Conservation (phyloP, 441 rosid species). For the Gossypium gossypioides region DNA sequence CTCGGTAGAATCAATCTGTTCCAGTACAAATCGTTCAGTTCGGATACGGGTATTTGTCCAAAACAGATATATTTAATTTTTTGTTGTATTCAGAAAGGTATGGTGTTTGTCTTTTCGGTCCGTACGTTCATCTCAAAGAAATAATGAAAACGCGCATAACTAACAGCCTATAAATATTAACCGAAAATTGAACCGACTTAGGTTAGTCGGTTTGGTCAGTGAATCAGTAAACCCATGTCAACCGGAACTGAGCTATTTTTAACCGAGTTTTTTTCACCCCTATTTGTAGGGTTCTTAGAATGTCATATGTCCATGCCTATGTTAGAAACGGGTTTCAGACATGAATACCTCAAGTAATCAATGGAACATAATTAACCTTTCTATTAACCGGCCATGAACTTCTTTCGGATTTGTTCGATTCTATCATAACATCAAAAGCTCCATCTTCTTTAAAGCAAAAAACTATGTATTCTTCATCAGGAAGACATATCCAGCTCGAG, state of each 20-base stretch:
- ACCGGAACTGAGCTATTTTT: too few species aligned
- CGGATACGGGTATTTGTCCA: too few species aligned
- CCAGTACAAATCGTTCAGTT: neutral
- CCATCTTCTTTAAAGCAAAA: slow-evolving; percentile 62
- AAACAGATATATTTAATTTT: neutral
- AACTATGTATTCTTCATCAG: slow-evolving; percentile 63
- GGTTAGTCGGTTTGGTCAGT: too few species aligned
- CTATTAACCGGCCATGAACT: slow-evolving; percentile 25
- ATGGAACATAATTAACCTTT: slow-evolving; percentile 26
- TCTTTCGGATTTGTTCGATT: slow-evolving; percentile 4
- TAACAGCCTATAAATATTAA: too few species aligned
- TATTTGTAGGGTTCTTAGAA: neutral
- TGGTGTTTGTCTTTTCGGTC: too few species aligned
- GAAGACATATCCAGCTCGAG: slow-evolving; percentile 27
- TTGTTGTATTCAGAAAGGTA: too few species aligned
- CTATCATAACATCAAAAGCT: slow-evolving; percentile 49
- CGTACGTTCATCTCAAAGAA: too few species aligned
- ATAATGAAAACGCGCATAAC: too few species aligned
- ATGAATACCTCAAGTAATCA: neutral
- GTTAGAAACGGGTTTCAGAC: neutral
- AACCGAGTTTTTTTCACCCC: too few species aligned
- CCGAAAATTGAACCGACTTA: too few species aligned
- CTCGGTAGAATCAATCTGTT: slow-evolving; percentile 30
- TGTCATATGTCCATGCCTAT: neutral
- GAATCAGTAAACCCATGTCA: too few species aligned